Evolutionary conservation across 1,284 basidiomycete genomes (phyloP), one percentile per base, ranked within the genome.

Genomic region (Ustilago nuda): DNA sequence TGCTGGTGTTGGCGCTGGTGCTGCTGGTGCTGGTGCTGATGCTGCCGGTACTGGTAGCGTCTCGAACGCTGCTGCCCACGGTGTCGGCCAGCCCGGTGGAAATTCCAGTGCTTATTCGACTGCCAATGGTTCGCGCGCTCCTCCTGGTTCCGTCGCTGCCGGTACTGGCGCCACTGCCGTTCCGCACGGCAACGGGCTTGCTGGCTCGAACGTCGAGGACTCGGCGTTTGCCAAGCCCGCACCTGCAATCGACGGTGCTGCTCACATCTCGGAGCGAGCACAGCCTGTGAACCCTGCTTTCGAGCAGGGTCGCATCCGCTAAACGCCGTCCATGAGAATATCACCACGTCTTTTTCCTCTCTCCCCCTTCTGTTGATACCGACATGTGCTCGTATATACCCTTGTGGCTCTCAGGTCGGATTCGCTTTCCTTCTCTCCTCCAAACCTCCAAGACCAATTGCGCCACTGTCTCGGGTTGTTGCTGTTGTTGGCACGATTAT

Each of bases 201-300:
- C 56, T n/a, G 53, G 53, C 11, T 32, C 64, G 19, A 46, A 61
- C 50, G 50, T 57, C 58, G 65, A 72, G 32, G 72, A 58, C 6
- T 63, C 66, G 58, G 27, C 55, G 62, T 13, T 39, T 17, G 53
- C 56, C 63, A 73, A 77, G 71, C 54, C 70, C 17, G 75, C 72
- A 5, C 72, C 72, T 17, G 72, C 72, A 5, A 75, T 75, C 73
- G 68, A 68, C 68, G 68, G 68, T n/a, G 73, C 73, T 56, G 63
- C 64, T n/a, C 64, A 70, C 61, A 71, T 23, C 13, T 37, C 46
- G 15, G 61, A 63, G 64, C 61, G 57, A 8, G 61, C 37, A 3
- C 76, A 78, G 60, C 71, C 76, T 36, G 63, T 78, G 39, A 78
- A 78, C 72, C 66, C 72, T 5, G 68, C 76, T 5, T 74, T 36